phyloP scores from a whole-genome alignment of 495 filamentous ascomycete genomes.

The Lasiosphaeria hispida region DNA sequence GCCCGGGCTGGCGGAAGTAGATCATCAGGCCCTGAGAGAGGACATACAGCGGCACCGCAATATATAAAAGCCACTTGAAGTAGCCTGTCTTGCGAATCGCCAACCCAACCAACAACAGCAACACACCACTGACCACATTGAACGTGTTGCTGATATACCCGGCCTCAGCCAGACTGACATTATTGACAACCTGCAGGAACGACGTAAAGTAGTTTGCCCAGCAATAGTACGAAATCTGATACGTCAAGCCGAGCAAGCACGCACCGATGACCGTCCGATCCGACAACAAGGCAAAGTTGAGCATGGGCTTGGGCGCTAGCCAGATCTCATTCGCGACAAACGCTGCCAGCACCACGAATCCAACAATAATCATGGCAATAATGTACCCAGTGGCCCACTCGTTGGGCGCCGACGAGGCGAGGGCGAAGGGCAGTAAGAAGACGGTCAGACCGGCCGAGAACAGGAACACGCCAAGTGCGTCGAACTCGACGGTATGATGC shows the following conservation, averaged over 20 bases:
- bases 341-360: conserved; percentile 48
- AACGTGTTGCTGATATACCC: conserved; percentile 51
- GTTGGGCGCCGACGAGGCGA: conserved; percentile 44
- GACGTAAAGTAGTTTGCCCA: conserved; percentile 57
- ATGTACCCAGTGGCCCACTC: conserved; percentile 51
- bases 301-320: conserved; percentile 52
- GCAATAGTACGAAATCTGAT: conserved; percentile 59
- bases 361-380: conserved; percentile 58
- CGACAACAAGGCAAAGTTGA: conserved; percentile 53
- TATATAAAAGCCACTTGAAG: conserved; percentile 56
- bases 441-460: conserved; percentile 55
- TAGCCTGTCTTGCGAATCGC: conserved; percentile 57
- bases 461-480: conserved; percentile 53
- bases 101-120: conserved; percentile 57
- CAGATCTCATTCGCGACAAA: conserved; percentile 57
- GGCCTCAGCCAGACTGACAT: conserved; percentile 47
- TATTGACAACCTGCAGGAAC: conserved; percentile 59
- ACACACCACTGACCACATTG: conserved; percentile 46
- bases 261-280: conserved; percentile 61
- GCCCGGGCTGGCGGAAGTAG: conserved; percentile 59
- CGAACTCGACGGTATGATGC: conserved; percentile 55
- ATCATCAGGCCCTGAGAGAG: conserved; percentile 68
- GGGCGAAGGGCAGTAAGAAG: conserved; percentile 60
- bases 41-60: conserved; percentile 60
- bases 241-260: conserved; percentile 46